Base-by-base conservation (phyloP, 768 basidiomycete species). In the Lactarius hatsudake region DNA sequence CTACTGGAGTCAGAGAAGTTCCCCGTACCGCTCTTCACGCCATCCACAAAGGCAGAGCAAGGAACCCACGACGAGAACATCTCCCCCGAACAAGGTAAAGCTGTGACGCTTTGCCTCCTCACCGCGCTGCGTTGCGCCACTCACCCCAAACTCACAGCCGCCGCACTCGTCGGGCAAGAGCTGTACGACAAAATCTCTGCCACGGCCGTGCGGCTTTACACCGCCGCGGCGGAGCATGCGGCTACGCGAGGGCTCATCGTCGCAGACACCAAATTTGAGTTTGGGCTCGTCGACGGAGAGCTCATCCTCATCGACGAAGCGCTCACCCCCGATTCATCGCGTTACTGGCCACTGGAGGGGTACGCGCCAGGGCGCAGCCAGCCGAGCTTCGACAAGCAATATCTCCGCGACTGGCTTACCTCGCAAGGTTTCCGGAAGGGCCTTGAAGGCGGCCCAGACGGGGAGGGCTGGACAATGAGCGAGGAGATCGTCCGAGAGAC, bases 221-320 rank as follows among this genome's bases (percentile, higher is more conserved):
- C 80, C 48, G 82, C 86, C 48, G 96, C 95, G 2, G 87, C 93
- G 0, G 84, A 80, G 32, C 86, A 93, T 72, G 92, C 94, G 10
- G 78, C 81, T 32, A 81, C 84, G 7, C 84, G 87, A 5, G 96
- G 94, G 20, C 81, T 98, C 65, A 97, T 98, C 73, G 87, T 99
- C 54, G 97, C 95, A 28, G 96, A 99, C 77, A 98, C 96, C 48
- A 99, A 99, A 76, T 98, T 98, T 77, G 97, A 98, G 79, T 99
- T 99, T 74, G 97, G 97, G 6, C 84, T 98, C 54, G 73, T 94
- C 58, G 81, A 77, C 18, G 61, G 62, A 42, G 81, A 85, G 30
- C 81, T 98, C 28, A 91, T 96, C 69, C 84, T 98, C 58, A 89
- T 98, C 71, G 97, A 99, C 77, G 97, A 99, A 75, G 85, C 92